phyloP scores from a whole-genome alignment of 305 asterid genomes.

The Fraxinus velutina region DNA sequence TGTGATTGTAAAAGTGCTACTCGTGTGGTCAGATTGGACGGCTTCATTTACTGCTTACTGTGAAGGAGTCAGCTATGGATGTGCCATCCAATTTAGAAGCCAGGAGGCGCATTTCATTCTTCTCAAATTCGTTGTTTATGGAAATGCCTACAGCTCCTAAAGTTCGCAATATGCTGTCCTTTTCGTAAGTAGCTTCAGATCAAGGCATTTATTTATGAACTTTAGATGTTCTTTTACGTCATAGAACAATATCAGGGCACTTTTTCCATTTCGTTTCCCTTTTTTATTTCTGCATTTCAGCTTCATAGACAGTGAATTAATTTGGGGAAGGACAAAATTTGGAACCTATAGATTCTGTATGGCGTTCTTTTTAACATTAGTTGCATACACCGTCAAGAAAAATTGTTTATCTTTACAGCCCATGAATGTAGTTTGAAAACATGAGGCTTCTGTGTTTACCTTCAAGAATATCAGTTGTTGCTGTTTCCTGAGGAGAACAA shows the following conservation, averaged over 20 bases:
- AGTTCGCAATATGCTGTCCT: slow-evolving; percentile 97
- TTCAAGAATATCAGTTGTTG: neutral
- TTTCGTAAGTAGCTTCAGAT: slow-evolving; percentile 65
- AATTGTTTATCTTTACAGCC: neutral
- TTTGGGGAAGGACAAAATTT: neutral
- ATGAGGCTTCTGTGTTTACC: neutral
- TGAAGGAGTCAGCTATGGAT: slow-evolving; percentile 97
- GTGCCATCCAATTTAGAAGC: slow-evolving; percentile 96
- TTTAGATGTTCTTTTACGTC: slow-evolving; percentile 8
- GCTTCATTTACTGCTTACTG: slow-evolving; percentile 85
- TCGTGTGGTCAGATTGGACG: slow-evolving; percentile 66
- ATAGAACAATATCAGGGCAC: neutral
- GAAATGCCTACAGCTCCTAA: slow-evolving; percentile 97
- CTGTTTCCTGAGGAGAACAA: neutral
- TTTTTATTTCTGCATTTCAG: neutral
- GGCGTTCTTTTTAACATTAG: neutral
- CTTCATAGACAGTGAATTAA: neutral
- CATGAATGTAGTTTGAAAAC: neutral
- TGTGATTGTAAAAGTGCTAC: slow-evolving; percentile 19
- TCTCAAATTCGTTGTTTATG: slow-evolving; percentile 96
- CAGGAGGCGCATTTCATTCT: slow-evolving; percentile 89
- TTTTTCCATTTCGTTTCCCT: neutral
- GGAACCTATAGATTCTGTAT: neutral
- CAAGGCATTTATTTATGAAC: neutral
- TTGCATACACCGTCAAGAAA: neutral